These are phyloP conservation scores for Serpula lacrymans DNA, from an alignment of 768 basidiomycete genomes.

Conservation along the genomic window DNA sequence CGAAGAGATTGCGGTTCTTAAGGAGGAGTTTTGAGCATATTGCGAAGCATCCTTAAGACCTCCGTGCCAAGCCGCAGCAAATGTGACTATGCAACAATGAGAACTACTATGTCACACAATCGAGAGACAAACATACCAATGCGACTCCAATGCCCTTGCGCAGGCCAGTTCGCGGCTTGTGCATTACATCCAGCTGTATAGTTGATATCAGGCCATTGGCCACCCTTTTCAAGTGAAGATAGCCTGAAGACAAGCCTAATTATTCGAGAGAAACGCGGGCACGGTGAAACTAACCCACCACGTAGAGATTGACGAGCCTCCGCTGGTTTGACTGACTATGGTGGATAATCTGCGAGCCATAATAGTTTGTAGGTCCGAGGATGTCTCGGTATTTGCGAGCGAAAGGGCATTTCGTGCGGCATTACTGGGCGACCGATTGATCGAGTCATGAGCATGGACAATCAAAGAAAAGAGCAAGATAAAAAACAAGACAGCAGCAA, in stretches of 20 bases:
- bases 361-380: no score
- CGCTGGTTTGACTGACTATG: no score
- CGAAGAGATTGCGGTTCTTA: slow-evolving; percentile 38
- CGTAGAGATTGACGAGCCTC: no score
- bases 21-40: slow-evolving; percentile 37
- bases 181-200: slow-evolving; percentile 63
- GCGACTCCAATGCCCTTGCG: slow-evolving; percentile 54
- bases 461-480: no score
- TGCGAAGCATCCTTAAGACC: slow-evolving; percentile 39
- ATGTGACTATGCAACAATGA: slow-evolving; percentile 34
- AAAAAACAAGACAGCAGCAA: no score
- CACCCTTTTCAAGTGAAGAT: slow-evolving; percentile 42
- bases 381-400: no score
- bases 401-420: no score
- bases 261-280: no score
- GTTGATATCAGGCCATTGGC: slow-evolving; percentile 62
- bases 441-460: no score
- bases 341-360: no score
- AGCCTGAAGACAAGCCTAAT: slow-evolving; percentile 36
- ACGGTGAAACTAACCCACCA: no score
- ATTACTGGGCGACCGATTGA: no score
- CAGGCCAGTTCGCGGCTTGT: slow-evolving; percentile 68
- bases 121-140: slow-evolving; percentile 36
- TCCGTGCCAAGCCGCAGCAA: slow-evolving; percentile 58
- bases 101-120: slow-evolving; percentile 1